Evolutionary conservation across 345 rosid genomes (phyloP).

Genomic region (Melaleuca alternifolia): DNA sequence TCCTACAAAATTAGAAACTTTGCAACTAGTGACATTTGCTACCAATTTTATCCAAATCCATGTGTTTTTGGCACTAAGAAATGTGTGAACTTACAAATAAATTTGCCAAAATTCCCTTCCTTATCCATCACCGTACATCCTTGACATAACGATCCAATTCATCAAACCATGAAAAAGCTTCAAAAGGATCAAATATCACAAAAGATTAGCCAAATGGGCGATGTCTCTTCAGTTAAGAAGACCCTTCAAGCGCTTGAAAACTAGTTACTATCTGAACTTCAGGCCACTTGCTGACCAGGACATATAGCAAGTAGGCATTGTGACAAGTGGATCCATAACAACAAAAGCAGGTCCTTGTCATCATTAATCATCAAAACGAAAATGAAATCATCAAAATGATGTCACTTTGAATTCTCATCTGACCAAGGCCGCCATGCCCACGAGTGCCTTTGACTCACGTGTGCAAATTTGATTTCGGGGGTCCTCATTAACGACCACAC

Average conservation of each 20-base stretch:
- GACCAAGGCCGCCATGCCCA: slow-evolving; percentile 1
- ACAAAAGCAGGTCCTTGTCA: not conserved
- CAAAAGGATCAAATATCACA: not conserved
- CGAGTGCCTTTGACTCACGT: slow-evolving; percentile 44
- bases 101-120: not conserved
- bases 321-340: not conserved
- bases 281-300: not conserved
- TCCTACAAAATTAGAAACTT: not conserved
- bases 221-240: not conserved
- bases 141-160: not conserved
- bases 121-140: not conserved
- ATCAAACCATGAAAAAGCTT: not conserved
- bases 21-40: not conserved
- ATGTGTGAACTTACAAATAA: not conserved
- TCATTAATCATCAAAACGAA: not conserved
- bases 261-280: not conserved
- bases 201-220: not conserved
- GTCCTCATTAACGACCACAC: slow-evolving; percentile 11
- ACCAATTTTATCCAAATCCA: too few relatives aligned
- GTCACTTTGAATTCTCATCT: not conserved
- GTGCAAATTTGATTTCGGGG: slow-evolving; percentile 3
- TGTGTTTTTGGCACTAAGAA: not conserved
- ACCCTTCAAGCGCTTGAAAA: not conserved
- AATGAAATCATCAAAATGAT: slow-evolving; percentile 10
- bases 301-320: not conserved